Evolutionary conservation across 2,329 filamentous ascomycete genomes (phyloP).

Genomic region (Sclerotinia subarctica): DNA sequence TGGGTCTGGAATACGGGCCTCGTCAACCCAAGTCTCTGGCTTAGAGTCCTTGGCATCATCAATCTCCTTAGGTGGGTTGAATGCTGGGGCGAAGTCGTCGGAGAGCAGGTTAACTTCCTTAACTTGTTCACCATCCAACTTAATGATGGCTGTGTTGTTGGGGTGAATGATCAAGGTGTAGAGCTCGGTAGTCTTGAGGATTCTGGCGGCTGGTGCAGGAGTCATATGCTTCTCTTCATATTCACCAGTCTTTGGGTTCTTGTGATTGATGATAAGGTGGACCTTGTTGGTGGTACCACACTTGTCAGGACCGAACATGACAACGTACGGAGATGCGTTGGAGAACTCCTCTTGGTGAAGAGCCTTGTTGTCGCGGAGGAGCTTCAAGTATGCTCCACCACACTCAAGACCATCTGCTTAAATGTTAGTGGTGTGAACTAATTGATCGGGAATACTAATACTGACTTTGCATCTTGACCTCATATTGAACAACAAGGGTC

Average conservation of each 20-base stretch:
- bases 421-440: conserved; percentile 37
- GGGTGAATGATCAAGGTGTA: conserved; percentile 97
- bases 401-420: conserved; percentile 83
- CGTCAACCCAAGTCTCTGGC: conserved; percentile 94
- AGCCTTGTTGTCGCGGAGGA: conserved; percentile 94
- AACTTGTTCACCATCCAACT: conserved; percentile 83
- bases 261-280: conserved; percentile 99
- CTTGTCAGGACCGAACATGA: conserved; percentile 99
- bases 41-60: conserved; percentile 91
- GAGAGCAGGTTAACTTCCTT: conserved; percentile 81
- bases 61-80: conserved; percentile 94
- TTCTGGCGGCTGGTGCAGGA: conserved; percentile 77
- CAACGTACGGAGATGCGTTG: conserved; percentile 94
- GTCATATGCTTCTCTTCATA: conserved; percentile 99
- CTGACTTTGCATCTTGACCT: conserved; percentile 98
- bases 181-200: conserved; percentile 87
- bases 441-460: conserved; percentile 31
- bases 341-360: conserved; percentile 97
- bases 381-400: conserved; percentile 98
- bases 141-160: conserved; percentile 91
- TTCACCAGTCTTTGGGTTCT: conserved; percentile 99
- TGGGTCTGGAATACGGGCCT: conserved; percentile 85
- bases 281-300: conserved; percentile 99
- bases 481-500: conserved; percentile 95
- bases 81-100: conserved; percentile 87